These are phyloP conservation scores for Agapanthus africanus DNA, from an alignment of 106 monocot genomes.

Conservation along the genomic window DNA sequence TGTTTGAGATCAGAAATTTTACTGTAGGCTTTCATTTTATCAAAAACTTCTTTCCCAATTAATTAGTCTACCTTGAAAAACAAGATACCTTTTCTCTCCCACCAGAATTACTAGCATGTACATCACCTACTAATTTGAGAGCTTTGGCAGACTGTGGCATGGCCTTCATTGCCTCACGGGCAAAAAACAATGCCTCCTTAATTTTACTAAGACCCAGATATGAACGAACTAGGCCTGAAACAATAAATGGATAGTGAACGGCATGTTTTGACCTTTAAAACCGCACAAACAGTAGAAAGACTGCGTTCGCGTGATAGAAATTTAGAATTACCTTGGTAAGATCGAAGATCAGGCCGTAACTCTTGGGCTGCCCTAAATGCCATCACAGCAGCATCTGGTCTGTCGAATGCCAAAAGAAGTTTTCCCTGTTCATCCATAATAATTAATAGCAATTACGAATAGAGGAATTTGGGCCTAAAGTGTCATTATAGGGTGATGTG, in stretches of 20 bases:
- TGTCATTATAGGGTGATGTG: no score
- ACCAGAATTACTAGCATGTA: constrained; percentile 79
- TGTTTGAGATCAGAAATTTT: no score
- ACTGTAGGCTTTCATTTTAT: not conserved
- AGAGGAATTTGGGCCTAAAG: not conserved
- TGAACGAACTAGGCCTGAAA: constrained; percentile 87
- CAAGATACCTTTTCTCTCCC: constrained; percentile 82
- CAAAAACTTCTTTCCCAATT: not conserved
- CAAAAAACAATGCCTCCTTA: constrained; percentile 86
- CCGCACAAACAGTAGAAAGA: constrained; percentile 1
- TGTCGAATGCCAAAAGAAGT: constrained; percentile 54
- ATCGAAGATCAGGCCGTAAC: constrained; percentile 78
- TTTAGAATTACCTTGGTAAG: constrained; percentile 65
- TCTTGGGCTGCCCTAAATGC: constrained; percentile 94
- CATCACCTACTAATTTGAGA: constrained; percentile 97
- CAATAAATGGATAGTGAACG: constrained; percentile 1
- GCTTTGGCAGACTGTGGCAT: constrained; percentile 99
- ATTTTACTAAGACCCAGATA: constrained; percentile 81
- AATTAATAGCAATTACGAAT: not conserved
- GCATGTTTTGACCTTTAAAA: not conserved
- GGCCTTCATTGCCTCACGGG: constrained; percentile 90
- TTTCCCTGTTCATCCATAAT: constrained; percentile 50
- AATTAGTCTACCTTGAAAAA: not conserved
- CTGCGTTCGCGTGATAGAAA: not conserved
- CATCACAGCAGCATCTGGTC: constrained; percentile 81